These are phyloP conservation scores for Inga laurina DNA, from an alignment of 306 rosid genomes.

Conservation along the genomic window DNA sequence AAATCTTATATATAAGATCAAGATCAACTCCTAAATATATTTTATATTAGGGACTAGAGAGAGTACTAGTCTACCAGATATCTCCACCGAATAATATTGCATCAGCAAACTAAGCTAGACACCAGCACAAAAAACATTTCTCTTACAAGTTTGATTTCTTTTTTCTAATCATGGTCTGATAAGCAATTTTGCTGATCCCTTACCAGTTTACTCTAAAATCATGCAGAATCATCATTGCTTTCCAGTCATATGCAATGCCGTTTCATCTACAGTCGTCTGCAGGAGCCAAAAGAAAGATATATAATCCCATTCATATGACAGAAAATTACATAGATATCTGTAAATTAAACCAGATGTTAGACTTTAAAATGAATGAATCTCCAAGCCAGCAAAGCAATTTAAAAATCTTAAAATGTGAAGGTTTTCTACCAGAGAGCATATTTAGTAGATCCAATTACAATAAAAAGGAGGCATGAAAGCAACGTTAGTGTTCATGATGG, in stretches of 20 bases:
- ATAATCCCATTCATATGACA: not conserved
- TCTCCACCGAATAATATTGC: not conserved
- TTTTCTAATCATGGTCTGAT: not conserved
- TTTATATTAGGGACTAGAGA: no score
- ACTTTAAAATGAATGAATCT: not conserved
- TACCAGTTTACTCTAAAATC: no score
- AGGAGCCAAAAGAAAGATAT: no score
- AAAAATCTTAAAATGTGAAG: constrained; percentile 25
- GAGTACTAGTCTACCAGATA: no score
- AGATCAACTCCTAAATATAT: no score
- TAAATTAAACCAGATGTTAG: not conserved
- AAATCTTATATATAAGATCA: no score
- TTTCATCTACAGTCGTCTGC: not conserved
- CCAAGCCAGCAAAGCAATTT: not conserved
- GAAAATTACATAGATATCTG: not conserved
- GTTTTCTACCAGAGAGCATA: constrained; percentile 22
- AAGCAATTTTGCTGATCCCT: not conserved
- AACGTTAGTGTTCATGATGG: constrained; percentile 28
- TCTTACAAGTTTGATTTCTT: not conserved
- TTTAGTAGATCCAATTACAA: not conserved
- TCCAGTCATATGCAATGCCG: not conserved
- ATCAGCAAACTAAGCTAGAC: not conserved
- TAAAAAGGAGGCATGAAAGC: constrained; percentile 23
- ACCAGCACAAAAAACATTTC: not conserved
- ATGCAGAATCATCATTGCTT: not conserved